Conservation (phyloP, 257 asterid genomes). For the Echium plantagineum region DNA sequence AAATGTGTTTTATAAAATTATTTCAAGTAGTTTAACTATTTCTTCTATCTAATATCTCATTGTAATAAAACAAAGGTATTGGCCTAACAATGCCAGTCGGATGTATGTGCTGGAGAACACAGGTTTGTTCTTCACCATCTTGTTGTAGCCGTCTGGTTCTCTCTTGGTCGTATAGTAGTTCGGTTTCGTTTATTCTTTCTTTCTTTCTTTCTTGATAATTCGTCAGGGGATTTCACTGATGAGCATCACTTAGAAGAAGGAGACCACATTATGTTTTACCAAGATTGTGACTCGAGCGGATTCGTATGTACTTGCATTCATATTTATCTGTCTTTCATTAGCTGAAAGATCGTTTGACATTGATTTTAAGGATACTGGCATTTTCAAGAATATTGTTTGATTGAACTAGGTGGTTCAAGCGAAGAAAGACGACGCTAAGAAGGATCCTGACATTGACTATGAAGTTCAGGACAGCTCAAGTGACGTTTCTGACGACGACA, state of each 20-base stretch:
- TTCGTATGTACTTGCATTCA: constrained; percentile 17
- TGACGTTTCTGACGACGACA: constrained; percentile 10
- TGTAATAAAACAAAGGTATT: constrained; percentile 16
- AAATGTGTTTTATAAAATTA: too few species aligned
- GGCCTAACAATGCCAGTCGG: constrained; percentile 46
- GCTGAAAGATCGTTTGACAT: not conserved
- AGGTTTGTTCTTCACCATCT: constrained; percentile 13
- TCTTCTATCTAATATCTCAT: not conserved
- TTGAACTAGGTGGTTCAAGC: constrained; percentile 30
- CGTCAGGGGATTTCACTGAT: constrained; percentile 24
- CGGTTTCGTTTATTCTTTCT: not conserved
- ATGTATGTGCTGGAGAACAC: constrained; percentile 46
- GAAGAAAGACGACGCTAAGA: constrained; percentile 13
- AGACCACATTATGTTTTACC: constrained; percentile 26
- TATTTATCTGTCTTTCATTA: not conserved
- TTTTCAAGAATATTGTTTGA: not conserved
- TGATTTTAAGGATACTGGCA: too few species aligned
- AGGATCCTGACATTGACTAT: not conserved
- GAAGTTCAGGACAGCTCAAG: constrained; percentile 16
- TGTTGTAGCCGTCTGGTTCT: not conserved
- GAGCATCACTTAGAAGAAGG: constrained; percentile 26
- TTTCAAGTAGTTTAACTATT: not conserved
- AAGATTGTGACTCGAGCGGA: constrained; percentile 16
- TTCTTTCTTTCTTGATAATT: not conserved
- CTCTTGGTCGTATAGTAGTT: not conserved